Evolutionary conservation across 2,329 filamentous ascomycete species (phyloP).

Genomic region (Talaromyces atroroseus): DNA sequence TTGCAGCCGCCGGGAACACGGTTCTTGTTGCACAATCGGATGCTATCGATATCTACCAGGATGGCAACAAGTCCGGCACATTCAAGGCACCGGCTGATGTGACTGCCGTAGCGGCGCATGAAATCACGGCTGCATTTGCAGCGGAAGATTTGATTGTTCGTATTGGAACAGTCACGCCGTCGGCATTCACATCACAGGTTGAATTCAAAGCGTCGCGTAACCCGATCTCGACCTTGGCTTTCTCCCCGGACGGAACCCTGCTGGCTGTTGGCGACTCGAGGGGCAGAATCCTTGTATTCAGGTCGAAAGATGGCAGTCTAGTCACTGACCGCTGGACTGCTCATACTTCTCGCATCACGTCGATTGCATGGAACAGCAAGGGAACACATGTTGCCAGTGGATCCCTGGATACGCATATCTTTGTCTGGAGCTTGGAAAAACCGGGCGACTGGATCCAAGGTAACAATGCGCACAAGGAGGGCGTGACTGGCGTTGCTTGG

Average conservation of each 20-base stretch:
- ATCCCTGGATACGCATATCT: constrained; percentile 83
- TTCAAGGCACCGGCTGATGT: constrained; percentile 59
- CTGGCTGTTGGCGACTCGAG: constrained; percentile 77
- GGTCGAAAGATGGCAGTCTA: constrained; percentile 60
- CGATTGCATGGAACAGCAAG: constrained; percentile 69
- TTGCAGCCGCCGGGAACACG: constrained; percentile 50
- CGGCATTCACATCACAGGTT: constrained; percentile 48
- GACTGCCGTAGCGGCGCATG: constrained; percentile 65
- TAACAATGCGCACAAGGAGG: constrained; percentile 89
- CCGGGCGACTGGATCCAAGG: constrained; percentile 81
- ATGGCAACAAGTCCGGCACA: constrained; percentile 55
- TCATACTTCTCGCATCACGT: constrained; percentile 63
- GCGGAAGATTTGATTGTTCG: constrained; percentile 67
- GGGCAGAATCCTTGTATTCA: constrained; percentile 84
- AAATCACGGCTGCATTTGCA: constrained; percentile 67
- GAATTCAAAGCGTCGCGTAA: constrained; percentile 65
- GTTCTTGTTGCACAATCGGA: constrained; percentile 57
- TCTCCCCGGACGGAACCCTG: constrained; percentile 69
- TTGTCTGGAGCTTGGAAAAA: constrained; percentile 80
- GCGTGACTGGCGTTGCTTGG: constrained; percentile 84
- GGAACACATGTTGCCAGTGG: constrained; percentile 78
- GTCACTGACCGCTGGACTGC: constrained; percentile 75
- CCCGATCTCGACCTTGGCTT: constrained; percentile 72
- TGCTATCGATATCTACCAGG: constrained; percentile 55
- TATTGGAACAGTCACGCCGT: constrained; percentile 62